These are phyloP conservation scores for Cyclanthera cordifolia DNA, from an alignment of 306 rosid genomes.

Conservation along the genomic window DNA sequence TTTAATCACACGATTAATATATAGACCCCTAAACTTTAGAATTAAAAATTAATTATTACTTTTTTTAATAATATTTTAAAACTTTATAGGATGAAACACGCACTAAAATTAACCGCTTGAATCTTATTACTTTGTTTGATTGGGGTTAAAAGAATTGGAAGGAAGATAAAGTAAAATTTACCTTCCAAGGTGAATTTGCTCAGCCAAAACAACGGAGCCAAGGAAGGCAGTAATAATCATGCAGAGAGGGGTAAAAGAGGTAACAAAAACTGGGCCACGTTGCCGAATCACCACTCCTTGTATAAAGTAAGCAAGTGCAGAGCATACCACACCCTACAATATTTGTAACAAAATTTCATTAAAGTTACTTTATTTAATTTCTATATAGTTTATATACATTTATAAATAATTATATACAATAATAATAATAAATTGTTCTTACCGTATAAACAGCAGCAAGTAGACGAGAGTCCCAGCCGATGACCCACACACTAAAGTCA, in stretches of 20 bases:
- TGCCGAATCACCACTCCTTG: constrained; percentile 75
- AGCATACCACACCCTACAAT: constrained; percentile 71
- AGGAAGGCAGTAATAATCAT: constrained; percentile 90
- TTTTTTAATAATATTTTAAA: no score
- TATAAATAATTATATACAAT: no score
- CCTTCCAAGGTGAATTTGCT: constrained; percentile 81
- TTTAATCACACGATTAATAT: no score
- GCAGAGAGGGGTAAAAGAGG: constrained; percentile 82
- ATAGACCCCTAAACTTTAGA: no score
- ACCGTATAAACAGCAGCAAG: constrained; percentile 89
- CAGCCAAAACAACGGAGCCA: constrained; percentile 65
- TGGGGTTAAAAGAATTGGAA: background rate
- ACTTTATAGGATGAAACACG: no score
- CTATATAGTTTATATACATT: no score
- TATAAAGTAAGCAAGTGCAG: constrained; percentile 84
- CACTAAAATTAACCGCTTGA: no score
- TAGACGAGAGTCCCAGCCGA: constrained; percentile 96
- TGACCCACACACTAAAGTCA: constrained; percentile 57
- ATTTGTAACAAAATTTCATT: no score
- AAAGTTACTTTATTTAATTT: no score
- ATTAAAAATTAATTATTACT: no score
- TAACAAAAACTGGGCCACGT: constrained; percentile 89
- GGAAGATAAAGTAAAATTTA: background rate
- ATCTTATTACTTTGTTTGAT: no score
- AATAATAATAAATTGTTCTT: constrained; percentile 16